Evolutionary conservation across 2,329 filamentous ascomycete genomes (phyloP).

Genomic region (Periconia macrospinosa): DNA sequence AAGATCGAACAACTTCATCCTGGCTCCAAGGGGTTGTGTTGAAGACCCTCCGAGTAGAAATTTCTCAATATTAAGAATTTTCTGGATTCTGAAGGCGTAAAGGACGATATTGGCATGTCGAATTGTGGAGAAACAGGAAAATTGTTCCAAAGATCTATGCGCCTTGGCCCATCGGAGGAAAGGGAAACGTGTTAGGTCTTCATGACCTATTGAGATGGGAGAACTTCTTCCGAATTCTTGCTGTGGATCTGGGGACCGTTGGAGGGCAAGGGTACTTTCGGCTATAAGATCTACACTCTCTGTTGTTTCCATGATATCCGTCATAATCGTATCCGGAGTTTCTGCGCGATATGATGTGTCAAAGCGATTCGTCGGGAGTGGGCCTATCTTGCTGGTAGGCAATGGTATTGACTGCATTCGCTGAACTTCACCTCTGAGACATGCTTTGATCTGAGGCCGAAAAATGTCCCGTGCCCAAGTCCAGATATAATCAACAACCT

Average conservation of each 20-base stretch:
- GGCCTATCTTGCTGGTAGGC: background rate
- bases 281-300: background rate
- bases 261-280: background rate
- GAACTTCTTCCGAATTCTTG: background rate
- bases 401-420: background rate
- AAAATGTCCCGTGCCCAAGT: constrained; percentile 20
- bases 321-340: background rate
- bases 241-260: background rate
- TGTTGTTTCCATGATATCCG: background rate
- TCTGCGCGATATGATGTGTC: background rate
- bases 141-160: background rate
- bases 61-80: background rate
- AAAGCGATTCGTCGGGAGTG: background rate
- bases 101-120: background rate
- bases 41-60: background rate
- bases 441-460: constrained; percentile 5
- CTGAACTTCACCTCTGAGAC: background rate
- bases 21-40: background rate
- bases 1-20: background rate
- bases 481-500: constrained; percentile 21
- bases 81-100: background rate
- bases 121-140: background rate
- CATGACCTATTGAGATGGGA: background rate
- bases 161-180: background rate
- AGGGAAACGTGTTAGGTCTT: background rate